Conservation (phyloP, 208 protist species). For the Phytomonas sp. region DNA sequence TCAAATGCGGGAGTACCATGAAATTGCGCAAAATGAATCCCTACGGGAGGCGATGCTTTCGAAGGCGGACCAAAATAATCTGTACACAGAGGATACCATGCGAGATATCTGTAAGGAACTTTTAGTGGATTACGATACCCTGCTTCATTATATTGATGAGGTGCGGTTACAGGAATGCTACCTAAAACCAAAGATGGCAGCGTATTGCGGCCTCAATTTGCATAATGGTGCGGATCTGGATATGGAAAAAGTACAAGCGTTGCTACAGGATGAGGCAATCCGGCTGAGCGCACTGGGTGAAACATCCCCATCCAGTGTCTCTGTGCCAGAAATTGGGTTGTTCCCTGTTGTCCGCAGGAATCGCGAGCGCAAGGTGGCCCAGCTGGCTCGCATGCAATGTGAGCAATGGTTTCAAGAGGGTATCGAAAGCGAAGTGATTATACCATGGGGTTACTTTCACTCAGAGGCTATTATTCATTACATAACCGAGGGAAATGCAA, state of each 20-base stretch:
- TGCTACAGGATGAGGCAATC: constrained; percentile 56
- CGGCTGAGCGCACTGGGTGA: constrained; percentile 28
- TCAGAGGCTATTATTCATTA: constrained; percentile 68
- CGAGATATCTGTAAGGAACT: constrained; percentile 77
- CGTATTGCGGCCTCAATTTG: constrained; percentile 55
- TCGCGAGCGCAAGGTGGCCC: constrained; percentile 72
- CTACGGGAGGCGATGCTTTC: constrained; percentile 49
- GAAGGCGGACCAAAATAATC: constrained; percentile 73
- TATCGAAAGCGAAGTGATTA: constrained; percentile 76
- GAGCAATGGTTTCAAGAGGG: constrained; percentile 57
- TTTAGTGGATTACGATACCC: constrained; percentile 48
- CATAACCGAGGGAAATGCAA: constrained; percentile 52
- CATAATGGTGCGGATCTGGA: constrained; percentile 77
- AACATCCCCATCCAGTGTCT: constrained; percentile 33
- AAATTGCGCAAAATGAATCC: constrained; percentile 36
- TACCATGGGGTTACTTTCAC: constrained; percentile 87
- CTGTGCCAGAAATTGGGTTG: constrained; percentile 49
- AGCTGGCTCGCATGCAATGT: constrained; percentile 51
- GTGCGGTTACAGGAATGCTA: constrained; percentile 87
- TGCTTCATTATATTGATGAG: constrained; percentile 30
- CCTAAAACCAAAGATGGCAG: constrained; percentile 83
- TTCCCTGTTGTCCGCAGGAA: constrained; percentile 58
- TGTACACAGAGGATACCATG: constrained; percentile 59
- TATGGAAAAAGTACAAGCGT: constrained; percentile 69
- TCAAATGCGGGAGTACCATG: constrained; percentile 78